These are phyloP conservation scores for Aspergillus olivimuriae DNA, from an alignment of 495 filamentous ascomycete species.

Conservation along the genomic window DNA sequence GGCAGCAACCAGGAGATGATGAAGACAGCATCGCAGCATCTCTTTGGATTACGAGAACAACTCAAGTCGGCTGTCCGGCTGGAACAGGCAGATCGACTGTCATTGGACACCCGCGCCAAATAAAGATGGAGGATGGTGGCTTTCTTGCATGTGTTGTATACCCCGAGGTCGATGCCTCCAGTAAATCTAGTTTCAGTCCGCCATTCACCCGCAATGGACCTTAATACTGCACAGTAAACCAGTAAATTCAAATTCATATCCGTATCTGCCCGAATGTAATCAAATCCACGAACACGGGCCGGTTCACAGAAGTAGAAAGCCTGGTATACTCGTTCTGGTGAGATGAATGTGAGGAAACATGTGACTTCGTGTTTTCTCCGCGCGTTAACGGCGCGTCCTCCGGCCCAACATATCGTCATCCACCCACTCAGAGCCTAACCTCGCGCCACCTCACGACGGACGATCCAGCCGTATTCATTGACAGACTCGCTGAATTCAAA, in stretches of 20 bases:
- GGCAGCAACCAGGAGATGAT: conserved; percentile 48
- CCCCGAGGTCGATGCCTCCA: conserved; percentile 14
- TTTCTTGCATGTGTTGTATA: conserved; percentile 13
- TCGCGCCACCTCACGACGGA: not conserved
- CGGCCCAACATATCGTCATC: not conserved
- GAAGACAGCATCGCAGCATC: conserved; percentile 49
- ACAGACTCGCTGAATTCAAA: not conserved
- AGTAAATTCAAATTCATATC: no score
- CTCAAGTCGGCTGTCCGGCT: conserved; percentile 61
- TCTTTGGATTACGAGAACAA: conserved; percentile 53
- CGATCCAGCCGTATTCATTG: not conserved
- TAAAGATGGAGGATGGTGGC: conserved; percentile 13
- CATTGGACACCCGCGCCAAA: conserved; percentile 59
- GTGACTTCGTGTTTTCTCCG: conserved; percentile 38
- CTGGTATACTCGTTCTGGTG: no score
- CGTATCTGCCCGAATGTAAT: no score
- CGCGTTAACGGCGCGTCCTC: conserved; percentile 24
- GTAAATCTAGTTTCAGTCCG: conserved; percentile 3
- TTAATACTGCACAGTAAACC: no score
- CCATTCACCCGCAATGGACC: not conserved
- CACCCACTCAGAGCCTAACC: not conserved
- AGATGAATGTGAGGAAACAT: no score
- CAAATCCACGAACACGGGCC: no score
- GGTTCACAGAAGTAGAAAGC: no score
- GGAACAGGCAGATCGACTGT: conserved; percentile 55